Conservation (phyloP, 2,329 filamentous ascomycete genomes). For the Dryadomyces sulphureus region DNA sequence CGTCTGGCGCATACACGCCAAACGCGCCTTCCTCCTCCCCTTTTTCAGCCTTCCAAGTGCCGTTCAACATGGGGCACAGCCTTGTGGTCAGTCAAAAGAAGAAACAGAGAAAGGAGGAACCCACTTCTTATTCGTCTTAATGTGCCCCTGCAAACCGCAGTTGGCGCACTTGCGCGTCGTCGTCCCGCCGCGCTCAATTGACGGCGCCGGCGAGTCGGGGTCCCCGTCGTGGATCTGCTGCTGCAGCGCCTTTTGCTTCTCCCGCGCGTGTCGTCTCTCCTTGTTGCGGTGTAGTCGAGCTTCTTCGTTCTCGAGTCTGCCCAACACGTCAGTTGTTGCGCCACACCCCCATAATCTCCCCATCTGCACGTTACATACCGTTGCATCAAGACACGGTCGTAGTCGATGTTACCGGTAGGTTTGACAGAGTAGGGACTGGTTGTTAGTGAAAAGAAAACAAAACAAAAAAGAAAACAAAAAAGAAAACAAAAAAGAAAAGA, state of each 20-base stretch:
- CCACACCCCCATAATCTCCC: background rate
- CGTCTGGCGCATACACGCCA: slow-evolving; percentile 28
- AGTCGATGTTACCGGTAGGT: slow-evolving; percentile 51
- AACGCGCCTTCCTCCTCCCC: slow-evolving; percentile 44
- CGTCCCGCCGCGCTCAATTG: slow-evolving; percentile 43
- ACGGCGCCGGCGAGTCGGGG: slow-evolving; percentile 34
- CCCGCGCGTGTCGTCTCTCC: slow-evolving; percentile 75
- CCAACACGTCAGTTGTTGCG: background rate
- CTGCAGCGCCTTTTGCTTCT: slow-evolving; percentile 66
- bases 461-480: background rate
- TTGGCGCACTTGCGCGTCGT: slow-evolving; percentile 93
- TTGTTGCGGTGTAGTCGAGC: slow-evolving; percentile 81
- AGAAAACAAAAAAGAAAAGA: background rate
- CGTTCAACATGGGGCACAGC: slow-evolving; percentile 73
- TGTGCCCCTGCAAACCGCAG: slow-evolving; percentile 91
- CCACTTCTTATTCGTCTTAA: slow-evolving; percentile 95
- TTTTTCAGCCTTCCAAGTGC: slow-evolving; percentile 53
- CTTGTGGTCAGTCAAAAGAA: slow-evolving; percentile 26
- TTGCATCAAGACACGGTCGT: slow-evolving; percentile 45
- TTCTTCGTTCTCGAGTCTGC: slow-evolving; percentile 43
- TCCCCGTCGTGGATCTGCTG: slow-evolving; percentile 27
- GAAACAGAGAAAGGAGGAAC: slow-evolving; percentile 22
- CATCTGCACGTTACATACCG: slow-evolving; percentile 24
- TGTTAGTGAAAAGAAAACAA: background rate
- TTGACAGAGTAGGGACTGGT: slow-evolving; percentile 41